Percentiles rank a stretch among this genome's conserved stretches.
phyloP scores from a whole-genome alignment of 176 grass and related monocot species.

The Alopecurus myosuroides region DNA sequence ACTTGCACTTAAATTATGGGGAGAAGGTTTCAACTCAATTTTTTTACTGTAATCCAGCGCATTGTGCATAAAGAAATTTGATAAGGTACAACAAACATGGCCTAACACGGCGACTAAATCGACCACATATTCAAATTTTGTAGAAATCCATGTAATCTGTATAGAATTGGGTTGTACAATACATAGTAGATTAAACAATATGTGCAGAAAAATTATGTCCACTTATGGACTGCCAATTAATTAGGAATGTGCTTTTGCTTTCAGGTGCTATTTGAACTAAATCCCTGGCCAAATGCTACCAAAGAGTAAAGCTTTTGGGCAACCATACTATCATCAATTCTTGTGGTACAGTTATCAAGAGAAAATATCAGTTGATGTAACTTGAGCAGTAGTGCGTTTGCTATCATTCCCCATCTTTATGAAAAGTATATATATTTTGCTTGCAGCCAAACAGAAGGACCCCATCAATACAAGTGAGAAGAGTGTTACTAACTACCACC shows the following conservation, averaged over 20 bases:
- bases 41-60: not conserved
- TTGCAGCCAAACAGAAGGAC: not conserved
- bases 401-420: not conserved
- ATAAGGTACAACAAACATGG: not conserved
- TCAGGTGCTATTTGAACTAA: not conserved
- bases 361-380: not conserved
- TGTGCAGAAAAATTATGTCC: not conserved
- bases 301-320: not conserved
- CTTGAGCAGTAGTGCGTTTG: not conserved
- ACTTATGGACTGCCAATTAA: not conserved
- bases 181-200: not conserved
- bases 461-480: not conserved
- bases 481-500: constrained; percentile 7
- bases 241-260: not conserved
- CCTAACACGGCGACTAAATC: not conserved
- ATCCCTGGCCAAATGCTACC: not conserved
- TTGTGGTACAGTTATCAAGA: not conserved
- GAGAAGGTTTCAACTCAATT: not conserved
- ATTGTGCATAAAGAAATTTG: not conserved
- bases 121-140: not conserved
- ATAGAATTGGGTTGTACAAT: not conserved
- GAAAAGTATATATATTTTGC: not conserved
- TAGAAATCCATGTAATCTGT: not conserved
- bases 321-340: not conserved
- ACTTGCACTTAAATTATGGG: not conserved